Base-by-base conservation (phyloP, 2,329 filamentous ascomycete genomes). In the Pyrenophora teres region DNA sequence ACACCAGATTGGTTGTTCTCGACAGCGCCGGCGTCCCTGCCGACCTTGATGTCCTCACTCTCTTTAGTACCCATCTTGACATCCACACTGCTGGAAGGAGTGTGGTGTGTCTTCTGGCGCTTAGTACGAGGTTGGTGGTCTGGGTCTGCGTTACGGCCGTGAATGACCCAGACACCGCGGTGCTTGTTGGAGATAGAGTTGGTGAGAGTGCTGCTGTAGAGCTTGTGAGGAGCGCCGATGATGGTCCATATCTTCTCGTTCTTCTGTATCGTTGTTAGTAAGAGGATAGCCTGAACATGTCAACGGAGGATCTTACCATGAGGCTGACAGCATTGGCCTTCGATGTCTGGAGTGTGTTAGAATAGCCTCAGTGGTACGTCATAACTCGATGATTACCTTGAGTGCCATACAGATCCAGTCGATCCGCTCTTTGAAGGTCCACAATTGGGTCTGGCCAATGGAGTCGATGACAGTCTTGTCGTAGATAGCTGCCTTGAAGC, bases 201-300 rank as follows among this genome's bases (percentile, higher is more conserved):
- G 37, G 44, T 39, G 7, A 54, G n/a, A 9, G 44, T 54, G 42
- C 43, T 50, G 10, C 35, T 41, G 32, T 52, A 52, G 15, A 59
- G 41, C 42, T 54, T 59, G n/a, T 59, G 56, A 7, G 56, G 56
- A 4, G 56, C 50, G 25, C 57, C 54, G 19, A 59, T 39, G 3
- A 45, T 46, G 7, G 40, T 46, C 54, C 51, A 55, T 9, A 31
- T 39, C 38, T 59, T 59, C 16, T 59, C 54, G 15, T 57, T 27
- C 35, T 57, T 59, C 56, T 58, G 16, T 6, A 4, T 9, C 10
- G 3, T 13, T 10, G n/a, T 58, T 16, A 58, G 52, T 21, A 16
- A 13, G 12, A 4, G 35, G n/a, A 4, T 15, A 3, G 15, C 4
- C 12, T 3, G n/a, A 5, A n/a, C 2, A 32, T 33, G 3, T 5